phyloP scores from a whole-genome alignment of 192 early-diverging fungal genomes.

The Coemansia sp. region DNA sequence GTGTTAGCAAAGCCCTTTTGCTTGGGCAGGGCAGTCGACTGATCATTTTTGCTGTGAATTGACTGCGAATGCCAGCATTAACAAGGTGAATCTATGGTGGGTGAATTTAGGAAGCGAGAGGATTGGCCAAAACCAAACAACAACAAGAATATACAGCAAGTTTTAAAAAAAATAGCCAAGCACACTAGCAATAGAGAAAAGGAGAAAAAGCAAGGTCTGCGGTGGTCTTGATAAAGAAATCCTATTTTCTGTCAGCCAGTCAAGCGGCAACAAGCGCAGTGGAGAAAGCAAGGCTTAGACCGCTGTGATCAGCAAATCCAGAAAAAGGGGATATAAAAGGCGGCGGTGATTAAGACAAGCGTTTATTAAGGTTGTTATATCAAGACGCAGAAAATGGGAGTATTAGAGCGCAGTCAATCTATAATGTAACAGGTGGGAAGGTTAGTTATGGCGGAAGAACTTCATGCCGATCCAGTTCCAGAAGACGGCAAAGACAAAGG shows the following conservation, averaged over 20 bases:
- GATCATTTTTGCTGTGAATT: background rate
- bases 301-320: background rate
- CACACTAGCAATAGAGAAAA: no score
- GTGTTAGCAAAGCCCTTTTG: background rate
- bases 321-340: background rate
- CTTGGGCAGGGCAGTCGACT: background rate
- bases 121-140: no score
- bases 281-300: no score
- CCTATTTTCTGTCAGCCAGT: no score
- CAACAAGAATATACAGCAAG: no score
- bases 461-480: constrained; percentile 98
- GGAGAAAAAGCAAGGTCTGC: no score
- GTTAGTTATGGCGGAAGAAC: constrained; percentile 83
- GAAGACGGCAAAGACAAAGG: constrained; percentile 72
- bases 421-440: background rate
- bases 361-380: background rate
- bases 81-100: background rate
- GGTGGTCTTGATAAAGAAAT: no score
- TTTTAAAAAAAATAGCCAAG: no score
- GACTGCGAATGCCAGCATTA: no score
- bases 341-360: background rate
- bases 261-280: no score
- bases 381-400: background rate
- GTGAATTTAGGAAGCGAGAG: no score
- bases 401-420: no score